Percentiles rank a stretch among this genome's conserved stretches.
phyloP scores from a whole-genome alignment of 371 early-diverging fungal genomes.

The Lichtheimia corymbifera region DNA sequence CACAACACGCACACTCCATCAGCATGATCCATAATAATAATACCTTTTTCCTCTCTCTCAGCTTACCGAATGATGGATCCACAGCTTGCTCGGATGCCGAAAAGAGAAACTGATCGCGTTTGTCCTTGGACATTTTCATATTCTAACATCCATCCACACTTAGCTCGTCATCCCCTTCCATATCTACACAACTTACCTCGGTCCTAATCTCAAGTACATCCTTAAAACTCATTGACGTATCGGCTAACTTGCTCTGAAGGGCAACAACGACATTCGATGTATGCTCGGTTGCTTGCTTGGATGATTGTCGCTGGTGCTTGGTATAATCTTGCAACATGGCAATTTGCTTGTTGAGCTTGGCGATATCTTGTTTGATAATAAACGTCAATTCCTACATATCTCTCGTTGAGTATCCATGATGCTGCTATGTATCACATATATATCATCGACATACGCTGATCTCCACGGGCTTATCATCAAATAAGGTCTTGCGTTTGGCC shows the following conservation, averaged over 20 bases:
- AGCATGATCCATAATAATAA: neutral
- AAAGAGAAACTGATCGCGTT: constrained; percentile 63
- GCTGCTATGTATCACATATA: neutral
- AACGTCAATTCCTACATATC: constrained; percentile 80
- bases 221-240: constrained; percentile 88
- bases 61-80: constrained; percentile 33
- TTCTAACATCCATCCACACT: constrained; percentile 34
- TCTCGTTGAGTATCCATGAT: neutral
- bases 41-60: neutral
- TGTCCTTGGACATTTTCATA: constrained; percentile 74
- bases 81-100: constrained; percentile 38
- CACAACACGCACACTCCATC: neutral
- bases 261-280: constrained; percentile 88
- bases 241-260: constrained; percentile 89
- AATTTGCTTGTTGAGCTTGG: constrained; percentile 89
- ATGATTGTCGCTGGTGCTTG: constrained; percentile 46
- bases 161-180: neutral
- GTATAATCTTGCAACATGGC: constrained; percentile 75
- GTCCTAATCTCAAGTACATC: constrained; percentile 92
- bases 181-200: constrained; percentile 48
- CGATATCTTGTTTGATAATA: constrained; percentile 95
- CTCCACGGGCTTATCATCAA: constrained; percentile 76
- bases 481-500: constrained; percentile 73
- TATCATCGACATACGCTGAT: constrained; percentile 59
- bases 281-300: constrained; percentile 88